Evolutionary conservation across 116 monocot genomes (phyloP), one percentile per base, ranked within the genome.

Genomic region (Thalassia testudinum): DNA sequence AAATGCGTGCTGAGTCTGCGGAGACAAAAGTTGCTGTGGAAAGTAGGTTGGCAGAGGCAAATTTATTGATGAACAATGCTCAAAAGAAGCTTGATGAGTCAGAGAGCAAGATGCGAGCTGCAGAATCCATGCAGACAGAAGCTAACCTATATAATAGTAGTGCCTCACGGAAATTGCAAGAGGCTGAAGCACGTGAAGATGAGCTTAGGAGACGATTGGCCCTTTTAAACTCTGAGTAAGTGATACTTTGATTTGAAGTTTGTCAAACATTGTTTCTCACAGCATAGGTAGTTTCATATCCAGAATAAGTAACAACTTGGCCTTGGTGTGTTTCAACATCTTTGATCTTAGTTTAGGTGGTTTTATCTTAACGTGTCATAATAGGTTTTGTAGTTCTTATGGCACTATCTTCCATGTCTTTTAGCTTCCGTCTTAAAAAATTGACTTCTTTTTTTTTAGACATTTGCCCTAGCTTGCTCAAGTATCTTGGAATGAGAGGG

Each of bases 181-280:
- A 97, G 64, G 63, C 82, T 54, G 95, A 85, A 62, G 81, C 88
- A 60, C 84, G 85, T 63, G 89, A 97, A 68, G 88, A 88, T 75
- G 79, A 88, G n/a, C 69, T 97, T 50, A 81, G 81, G 53, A 74
- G 89, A 55, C 52, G 67, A 45, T 43, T 63, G 3, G 34, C 37
- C 20, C 66, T 78, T 63, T 82, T 70, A 17, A 75, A 82, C 44
- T 55, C 66, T 5, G 82, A 97, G 95, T 95, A 66, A 65, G 85
- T 69, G 15, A 29, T 20, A 45, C 29, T 30, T 29, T 12, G 23
- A 40, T 57, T 34, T 57, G 30, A 6, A 8, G 15, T 54, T 27
- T 54, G 27, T 20, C 6, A 17, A 19, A 27, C 34, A 27, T 8
- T 28, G 16, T 28, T 30, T 18, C 40, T 40, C 40, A 7, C n/a